Evolutionary conservation across 192 early-diverging fungal species (phyloP).

Genomic region (Thamnidium elegans): DNA sequence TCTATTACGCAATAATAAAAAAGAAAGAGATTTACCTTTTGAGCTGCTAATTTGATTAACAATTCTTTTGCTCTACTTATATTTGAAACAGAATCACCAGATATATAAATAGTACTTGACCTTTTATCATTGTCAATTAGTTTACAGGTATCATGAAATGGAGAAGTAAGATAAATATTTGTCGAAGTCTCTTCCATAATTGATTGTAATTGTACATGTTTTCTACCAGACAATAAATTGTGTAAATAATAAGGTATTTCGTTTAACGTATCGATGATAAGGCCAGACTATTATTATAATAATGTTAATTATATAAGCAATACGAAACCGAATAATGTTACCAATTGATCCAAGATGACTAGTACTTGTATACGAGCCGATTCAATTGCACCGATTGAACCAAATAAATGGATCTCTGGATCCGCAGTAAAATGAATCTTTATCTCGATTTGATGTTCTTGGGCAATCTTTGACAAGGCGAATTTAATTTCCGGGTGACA

Average conservation of each 20-base stretch:
- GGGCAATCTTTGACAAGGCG: slow-evolving; percentile 3
- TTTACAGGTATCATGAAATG: slow-evolving; percentile 40
- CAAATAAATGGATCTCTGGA: slow-evolving; percentile 18
- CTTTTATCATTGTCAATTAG: slow-evolving; percentile 15
- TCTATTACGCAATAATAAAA: slow-evolving; percentile 42
- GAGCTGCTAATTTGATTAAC: slow-evolving; percentile 25
- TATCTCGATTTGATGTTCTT: neutral
- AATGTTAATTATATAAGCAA: slow-evolving; percentile 16
- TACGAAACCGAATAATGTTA: slow-evolving; percentile 3
- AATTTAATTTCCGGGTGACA: slow-evolving; percentile 9
- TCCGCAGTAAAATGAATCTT: slow-evolving; percentile 5
- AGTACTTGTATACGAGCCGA: slow-evolving; percentile 21
- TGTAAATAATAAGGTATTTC: slow-evolving; percentile 28
- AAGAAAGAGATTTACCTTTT: slow-evolving; percentile 30
- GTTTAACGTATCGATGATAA: slow-evolving; percentile 17
- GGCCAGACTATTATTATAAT: slow-evolving; percentile 23
- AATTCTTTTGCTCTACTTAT: slow-evolving; percentile 18
- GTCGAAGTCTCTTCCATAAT: slow-evolving; percentile 42
- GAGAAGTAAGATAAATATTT: slow-evolving; percentile 72
- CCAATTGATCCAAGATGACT: slow-evolving; percentile 32
- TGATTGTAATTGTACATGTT: slow-evolving; percentile 20
- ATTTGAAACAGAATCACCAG: slow-evolving; percentile 21
- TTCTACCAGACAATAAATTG: slow-evolving; percentile 24
- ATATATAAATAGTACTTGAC: slow-evolving; percentile 19
- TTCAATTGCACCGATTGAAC: slow-evolving; percentile 21